These are phyloP conservation scores for Alternaria sp. DNA, from an alignment of 2,329 filamentous ascomycete genomes.

Conservation along the genomic window DNA sequence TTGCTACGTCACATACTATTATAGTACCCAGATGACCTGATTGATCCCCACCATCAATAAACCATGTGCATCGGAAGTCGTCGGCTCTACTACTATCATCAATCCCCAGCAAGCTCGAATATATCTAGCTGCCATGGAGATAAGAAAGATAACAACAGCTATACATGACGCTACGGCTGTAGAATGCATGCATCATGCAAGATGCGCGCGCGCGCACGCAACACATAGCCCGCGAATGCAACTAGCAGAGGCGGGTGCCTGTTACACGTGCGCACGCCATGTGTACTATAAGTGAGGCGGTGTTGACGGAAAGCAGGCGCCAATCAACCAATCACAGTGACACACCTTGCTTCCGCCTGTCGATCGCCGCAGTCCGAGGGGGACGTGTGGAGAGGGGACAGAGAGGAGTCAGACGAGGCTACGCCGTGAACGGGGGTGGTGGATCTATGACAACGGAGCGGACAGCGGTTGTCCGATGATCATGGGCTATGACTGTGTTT, in stretches of 20 bases:
- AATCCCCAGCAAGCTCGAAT: too few species aligned
- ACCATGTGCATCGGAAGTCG: too few species aligned
- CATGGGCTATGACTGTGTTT: too few species aligned
- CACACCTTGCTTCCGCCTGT: not conserved
- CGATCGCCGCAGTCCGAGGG: not conserved
- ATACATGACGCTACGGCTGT: not conserved
- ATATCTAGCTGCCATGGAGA: too few species aligned
- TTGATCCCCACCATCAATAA: too few species aligned
- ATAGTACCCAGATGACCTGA: too few species aligned
- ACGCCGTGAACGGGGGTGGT: not conserved
- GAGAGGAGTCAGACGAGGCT: conserved; percentile 11
- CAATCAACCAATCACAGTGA: not conserved
- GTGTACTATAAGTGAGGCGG: not conserved
- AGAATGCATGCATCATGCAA: not conserved
- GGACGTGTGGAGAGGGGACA: not conserved
- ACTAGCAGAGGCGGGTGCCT: conserved; percentile 11
- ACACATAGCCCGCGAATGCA: not conserved
- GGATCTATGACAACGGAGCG: not conserved
- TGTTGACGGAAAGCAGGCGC: too few species aligned
- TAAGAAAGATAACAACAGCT: not conserved
- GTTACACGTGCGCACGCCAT: conserved; percentile 21
- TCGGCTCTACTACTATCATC: too few species aligned
- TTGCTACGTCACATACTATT: too few species aligned
- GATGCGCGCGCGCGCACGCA: not conserved
- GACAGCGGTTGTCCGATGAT: not conserved